phyloP scores from a whole-genome alignment of 306 rosid genomes.

The Canavalia ensiformis region DNA sequence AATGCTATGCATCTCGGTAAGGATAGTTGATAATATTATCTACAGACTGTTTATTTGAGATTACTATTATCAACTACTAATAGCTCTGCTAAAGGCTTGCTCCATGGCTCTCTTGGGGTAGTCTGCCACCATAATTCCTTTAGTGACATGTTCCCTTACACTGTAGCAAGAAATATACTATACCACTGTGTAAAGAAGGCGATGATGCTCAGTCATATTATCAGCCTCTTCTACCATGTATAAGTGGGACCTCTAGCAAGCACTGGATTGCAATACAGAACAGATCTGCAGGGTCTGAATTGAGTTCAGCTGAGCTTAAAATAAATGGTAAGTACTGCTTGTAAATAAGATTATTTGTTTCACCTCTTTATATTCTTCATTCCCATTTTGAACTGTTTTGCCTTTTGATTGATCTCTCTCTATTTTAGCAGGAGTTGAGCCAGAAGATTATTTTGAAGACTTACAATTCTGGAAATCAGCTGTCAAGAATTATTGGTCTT shows the following conservation, averaged over 20 bases:
- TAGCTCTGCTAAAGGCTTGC: constrained; percentile 43
- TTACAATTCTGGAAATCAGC: constrained; percentile 68
- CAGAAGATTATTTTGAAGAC: constrained; percentile 76
- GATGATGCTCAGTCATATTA: constrained; percentile 67
- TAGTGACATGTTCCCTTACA: constrained; percentile 34
- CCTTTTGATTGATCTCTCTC: constrained; percentile 46
- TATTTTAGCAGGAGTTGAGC: constrained; percentile 70
- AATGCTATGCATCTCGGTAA: constrained; percentile 77
- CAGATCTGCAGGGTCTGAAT: constrained; percentile 66
- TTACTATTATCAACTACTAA: constrained; percentile 18
- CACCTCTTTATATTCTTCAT: constrained; percentile 13
- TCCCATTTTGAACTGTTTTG: constrained; percentile 3
- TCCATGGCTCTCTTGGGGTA: constrained; percentile 26
- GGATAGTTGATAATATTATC: constrained; percentile 23
- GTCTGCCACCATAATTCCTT: constrained; percentile 13
- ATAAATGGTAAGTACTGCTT: constrained; percentile 82
- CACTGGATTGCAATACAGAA: constrained; percentile 85
- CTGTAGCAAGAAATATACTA: constrained; percentile 66
- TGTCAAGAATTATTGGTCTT: constrained; percentile 81
- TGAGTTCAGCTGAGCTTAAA: constrained; percentile 70
- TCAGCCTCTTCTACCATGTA: constrained; percentile 73
- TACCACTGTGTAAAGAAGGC: constrained; percentile 78
- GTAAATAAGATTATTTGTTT: constrained; percentile 26
- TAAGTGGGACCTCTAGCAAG: constrained; percentile 73
- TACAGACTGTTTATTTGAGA: background rate